Evolutionary conservation across 2,329 filamentous ascomycete genomes (phyloP).

Genomic region (Exophiala bonariae): DNA sequence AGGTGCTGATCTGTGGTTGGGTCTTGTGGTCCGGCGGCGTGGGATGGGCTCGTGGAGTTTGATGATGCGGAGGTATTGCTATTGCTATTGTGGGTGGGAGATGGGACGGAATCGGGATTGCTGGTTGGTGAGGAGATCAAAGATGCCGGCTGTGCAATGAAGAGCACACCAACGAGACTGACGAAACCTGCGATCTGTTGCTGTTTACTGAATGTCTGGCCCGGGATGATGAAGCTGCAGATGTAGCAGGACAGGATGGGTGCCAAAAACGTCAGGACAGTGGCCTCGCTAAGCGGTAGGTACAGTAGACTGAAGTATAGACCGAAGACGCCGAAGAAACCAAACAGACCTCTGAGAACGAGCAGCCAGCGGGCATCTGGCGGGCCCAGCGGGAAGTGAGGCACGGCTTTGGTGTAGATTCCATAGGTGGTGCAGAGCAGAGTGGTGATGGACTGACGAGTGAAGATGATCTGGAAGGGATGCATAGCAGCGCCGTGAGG

Average conservation of each 20-base stretch:
- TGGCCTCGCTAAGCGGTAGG: slow-evolving; percentile 81
- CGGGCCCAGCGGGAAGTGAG: slow-evolving; percentile 69
- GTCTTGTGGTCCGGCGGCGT: slow-evolving; percentile 17
- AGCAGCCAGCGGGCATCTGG: slow-evolving; percentile 68
- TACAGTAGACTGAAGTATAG: slow-evolving; percentile 76
- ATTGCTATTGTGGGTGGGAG: slow-evolving; percentile 17
- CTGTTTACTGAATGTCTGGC: slow-evolving; percentile 74
- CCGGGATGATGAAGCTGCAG: slow-evolving; percentile 68
- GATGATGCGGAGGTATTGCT: slow-evolving; percentile 22
- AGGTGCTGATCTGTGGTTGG: slow-evolving; percentile 65
- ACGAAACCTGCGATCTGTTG: slow-evolving; percentile 76
- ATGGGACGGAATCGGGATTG: slow-evolving; percentile 27
- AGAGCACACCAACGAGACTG: slow-evolving; percentile 74
- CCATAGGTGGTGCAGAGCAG: slow-evolving; percentile 70
- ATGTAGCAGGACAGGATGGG: slow-evolving; percentile 78
- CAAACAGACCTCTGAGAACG: slow-evolving; percentile 65
- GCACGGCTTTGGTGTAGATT: slow-evolving; percentile 63
- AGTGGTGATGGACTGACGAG: slow-evolving; percentile 73
- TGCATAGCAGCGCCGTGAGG: slow-evolving; percentile 70
- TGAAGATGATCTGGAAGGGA: slow-evolving; percentile 81
- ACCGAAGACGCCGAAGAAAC: slow-evolving; percentile 77
- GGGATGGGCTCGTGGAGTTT: slow-evolving; percentile 21
- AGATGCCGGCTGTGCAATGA: slow-evolving; percentile 73
- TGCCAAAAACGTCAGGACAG: slow-evolving; percentile 83
- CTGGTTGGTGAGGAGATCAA: slow-evolving; percentile 47